A percentile compares a stretch with the other conserved stretches of the same genome.
phyloP scores from a whole-genome alignment of 495 filamentous ascomycete genomes.

The Xylaria cubensis region DNA sequence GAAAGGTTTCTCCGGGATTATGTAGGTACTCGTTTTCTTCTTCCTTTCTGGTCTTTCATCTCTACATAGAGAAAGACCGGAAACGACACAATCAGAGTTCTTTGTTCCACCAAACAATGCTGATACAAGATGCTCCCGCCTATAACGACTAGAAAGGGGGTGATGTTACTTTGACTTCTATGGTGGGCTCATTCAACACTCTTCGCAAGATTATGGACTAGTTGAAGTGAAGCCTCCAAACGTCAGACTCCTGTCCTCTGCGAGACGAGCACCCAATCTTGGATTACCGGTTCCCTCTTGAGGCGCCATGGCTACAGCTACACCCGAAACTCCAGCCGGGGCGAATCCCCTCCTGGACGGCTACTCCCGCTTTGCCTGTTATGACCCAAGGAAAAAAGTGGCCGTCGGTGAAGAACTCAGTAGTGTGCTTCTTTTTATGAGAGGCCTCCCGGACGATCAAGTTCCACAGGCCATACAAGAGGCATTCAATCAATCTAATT shows the following conservation, averaged over 20 bases:
- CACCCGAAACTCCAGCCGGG: background rate
- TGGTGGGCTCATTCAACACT: background rate
- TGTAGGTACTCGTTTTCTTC: background rate
- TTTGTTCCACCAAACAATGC: background rate
- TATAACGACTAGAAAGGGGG: background rate
- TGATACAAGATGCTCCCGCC: background rate
- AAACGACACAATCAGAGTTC: background rate
- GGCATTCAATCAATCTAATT: background rate
- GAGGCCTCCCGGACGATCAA: background rate
- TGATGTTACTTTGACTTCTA: background rate
- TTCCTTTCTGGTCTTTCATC: background rate
- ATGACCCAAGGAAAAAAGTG: accelerated
- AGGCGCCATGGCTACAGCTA: background rate
- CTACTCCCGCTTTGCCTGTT: background rate
- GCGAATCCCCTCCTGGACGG: background rate
- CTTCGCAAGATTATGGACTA: background rate
- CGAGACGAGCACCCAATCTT: background rate
- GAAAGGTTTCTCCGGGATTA: background rate
- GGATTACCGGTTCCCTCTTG: background rate
- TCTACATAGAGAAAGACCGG: background rate
- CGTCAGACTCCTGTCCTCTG: background rate
- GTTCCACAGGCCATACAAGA: background rate
- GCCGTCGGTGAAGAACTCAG: background rate
- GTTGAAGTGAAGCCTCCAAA: background rate
- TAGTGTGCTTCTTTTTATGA: background rate